These are phyloP conservation scores for Exophiala bonariae DNA, from an alignment of 2,329 filamentous ascomycete genomes.

Conservation along the genomic window DNA sequence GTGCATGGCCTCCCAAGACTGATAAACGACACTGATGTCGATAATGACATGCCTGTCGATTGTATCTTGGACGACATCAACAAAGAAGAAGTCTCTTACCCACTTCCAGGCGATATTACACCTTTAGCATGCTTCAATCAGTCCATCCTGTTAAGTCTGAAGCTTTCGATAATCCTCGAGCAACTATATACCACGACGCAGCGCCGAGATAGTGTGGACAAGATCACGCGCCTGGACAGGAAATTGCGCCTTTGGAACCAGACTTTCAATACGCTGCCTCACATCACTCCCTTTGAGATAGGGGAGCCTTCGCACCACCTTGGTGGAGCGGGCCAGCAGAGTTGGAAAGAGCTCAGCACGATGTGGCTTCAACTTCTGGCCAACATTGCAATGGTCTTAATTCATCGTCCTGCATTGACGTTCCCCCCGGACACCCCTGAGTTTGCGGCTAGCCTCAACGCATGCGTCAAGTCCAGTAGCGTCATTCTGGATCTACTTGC, in stretches of 20 bases:
- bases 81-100: background rate
- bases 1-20: background rate
- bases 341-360: background rate
- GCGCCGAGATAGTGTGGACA: background rate
- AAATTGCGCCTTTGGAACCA: background rate
- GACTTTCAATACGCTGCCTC: background rate
- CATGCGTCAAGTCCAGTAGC: background rate
- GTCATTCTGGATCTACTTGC: background rate
- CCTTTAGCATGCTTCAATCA: background rate
- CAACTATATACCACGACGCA: conserved; percentile 1
- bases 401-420: background rate
- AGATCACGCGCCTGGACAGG: conserved; percentile 1
- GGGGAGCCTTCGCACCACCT: background rate
- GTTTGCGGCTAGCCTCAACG: background rate
- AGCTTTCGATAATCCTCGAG: background rate
- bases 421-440: background rate
- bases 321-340: background rate
- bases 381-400: background rate
- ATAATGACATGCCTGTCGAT: conserved; percentile 2
- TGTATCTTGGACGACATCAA: background rate
- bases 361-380: background rate
- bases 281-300: background rate
- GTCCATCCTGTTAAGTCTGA: background rate
- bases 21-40: background rate
- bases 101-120: background rate